phyloP scores from a whole-genome alignment of 2,329 filamentous ascomycete species.

The Gaeumannomyces tritici region DNA sequence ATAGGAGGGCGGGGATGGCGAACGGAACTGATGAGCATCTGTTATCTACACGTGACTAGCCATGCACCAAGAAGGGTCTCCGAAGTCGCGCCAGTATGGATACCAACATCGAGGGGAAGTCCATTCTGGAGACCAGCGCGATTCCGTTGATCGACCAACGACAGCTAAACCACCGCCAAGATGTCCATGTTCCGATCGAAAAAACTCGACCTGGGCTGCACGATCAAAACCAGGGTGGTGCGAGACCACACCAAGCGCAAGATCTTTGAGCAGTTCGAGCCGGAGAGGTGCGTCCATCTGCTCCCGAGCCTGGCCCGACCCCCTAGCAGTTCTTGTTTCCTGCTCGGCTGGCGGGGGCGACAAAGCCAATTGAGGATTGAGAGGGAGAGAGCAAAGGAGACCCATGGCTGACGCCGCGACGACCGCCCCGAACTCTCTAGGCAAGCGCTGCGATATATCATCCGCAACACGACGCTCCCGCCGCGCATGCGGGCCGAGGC shows the following conservation, averaged over 20 bases:
- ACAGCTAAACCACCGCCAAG: constrained; percentile 20
- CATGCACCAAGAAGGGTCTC: too few relatives aligned
- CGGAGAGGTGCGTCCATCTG: constrained; percentile 59
- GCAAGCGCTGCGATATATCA: constrained; percentile 87
- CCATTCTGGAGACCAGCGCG: not conserved
- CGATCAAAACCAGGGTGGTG: constrained; percentile 75
- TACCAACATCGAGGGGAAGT: too few relatives aligned
- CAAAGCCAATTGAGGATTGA: too few relatives aligned
- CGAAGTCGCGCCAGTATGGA: too few relatives aligned
- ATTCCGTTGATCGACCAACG: not conserved
- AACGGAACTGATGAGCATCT: too few relatives aligned
- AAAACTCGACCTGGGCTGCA: constrained; percentile 81
- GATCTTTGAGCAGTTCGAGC: constrained; percentile 77
- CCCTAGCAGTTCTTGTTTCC: not conserved
- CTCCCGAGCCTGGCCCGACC: not conserved
- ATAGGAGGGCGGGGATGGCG: too few relatives aligned
- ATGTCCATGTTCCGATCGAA: constrained; percentile 86
- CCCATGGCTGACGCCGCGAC: not conserved
- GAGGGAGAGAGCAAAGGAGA: not conserved
- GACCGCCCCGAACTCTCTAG: constrained; percentile 32
- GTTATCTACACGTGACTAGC: not conserved
- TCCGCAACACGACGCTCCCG: constrained; percentile 83
- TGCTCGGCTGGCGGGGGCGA: not conserved
- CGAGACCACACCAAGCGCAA: constrained; percentile 96
- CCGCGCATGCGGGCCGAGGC: constrained; percentile 78